Evolutionary conservation across 1,284 basidiomycete genomes (phyloP), one percentile per base, ranked within the genome.

Genomic region (Wolfiporia cocos): DNA sequence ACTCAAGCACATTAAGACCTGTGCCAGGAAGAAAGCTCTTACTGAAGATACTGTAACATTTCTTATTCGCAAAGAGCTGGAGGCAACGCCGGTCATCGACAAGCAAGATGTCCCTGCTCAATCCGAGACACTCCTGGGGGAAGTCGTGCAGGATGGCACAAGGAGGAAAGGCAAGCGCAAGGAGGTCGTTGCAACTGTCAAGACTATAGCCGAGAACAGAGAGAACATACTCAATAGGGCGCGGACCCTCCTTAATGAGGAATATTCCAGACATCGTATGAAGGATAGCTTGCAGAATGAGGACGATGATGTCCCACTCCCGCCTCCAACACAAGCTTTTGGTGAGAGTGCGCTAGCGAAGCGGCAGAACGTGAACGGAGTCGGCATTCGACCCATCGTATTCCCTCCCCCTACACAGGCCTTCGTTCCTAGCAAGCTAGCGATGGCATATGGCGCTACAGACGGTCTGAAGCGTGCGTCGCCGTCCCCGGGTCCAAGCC

Each of bases 1-100:
- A 57, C 59, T 75, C 52, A 55, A 67, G 2, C 87, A 91, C 54
- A 74, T 91, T 18, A 68, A 70, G 38, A 61, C 68, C 1, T 91
- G 87, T 55, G 76, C 81, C 17, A 78, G 73, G 59, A 85, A 80
- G 57, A 65, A 69, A 21, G 61, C 62, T 2, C 60, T 83, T 39
- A 65, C 67, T 2, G 61, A 75, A 20, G 74, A 77, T 5, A 85
- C 82, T 0, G 49, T 91, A 21, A 59, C 59, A 2, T 44, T 64
- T 18, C 68, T 86, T 32, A 57, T 87, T 15, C 64, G 65, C 22
- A 67, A 71, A 42, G 76, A 78, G 51, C 47, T 78, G 5, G 57
- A 59, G 24, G 30, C 24, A 5, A 48, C 50, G 5, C 34, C 46
- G 30, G 49, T 44, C 9, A 49, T 50, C 22, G 54, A 54, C 10